Evolutionary conservation across 805 yeast species (phyloP).

Genomic region (Nakazawaea wyomingensis): DNA sequence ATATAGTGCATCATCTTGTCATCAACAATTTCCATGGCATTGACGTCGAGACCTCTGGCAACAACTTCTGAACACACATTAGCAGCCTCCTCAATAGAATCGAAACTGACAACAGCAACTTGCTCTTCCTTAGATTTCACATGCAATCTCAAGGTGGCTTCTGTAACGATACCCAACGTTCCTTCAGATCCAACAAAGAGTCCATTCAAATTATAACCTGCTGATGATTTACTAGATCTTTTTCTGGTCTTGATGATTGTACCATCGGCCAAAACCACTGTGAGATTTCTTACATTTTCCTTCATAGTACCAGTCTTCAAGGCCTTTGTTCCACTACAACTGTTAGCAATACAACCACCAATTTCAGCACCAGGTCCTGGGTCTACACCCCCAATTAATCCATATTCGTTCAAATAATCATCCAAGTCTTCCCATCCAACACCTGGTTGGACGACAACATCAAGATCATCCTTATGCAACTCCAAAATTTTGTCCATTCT

Average conservation of each 20-base stretch:
- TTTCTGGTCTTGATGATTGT: constrained; percentile 69
- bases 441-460: constrained; percentile 75
- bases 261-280: constrained; percentile 84
- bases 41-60: constrained; percentile 62
- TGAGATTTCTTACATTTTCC: constrained; percentile 68
- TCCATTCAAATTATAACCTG: constrained; percentile 78
- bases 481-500: constrained; percentile 58
- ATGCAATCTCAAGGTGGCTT: constrained; percentile 59
- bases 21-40: constrained; percentile 78
- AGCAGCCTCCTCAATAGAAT: constrained; percentile 62
- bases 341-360: constrained; percentile 82
- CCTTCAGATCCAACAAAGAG: constrained; percentile 83
- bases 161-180: constrained; percentile 68
- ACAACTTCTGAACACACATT: constrained; percentile 62
- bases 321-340: constrained; percentile 82
- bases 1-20: constrained; percentile 69
- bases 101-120: constrained; percentile 74
- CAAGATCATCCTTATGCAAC: constrained; percentile 66
- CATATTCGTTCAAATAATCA: constrained; percentile 47
- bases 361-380: constrained; percentile 87
- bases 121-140: constrained; percentile 58
- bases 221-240: constrained; percentile 75
- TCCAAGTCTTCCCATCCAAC: constrained; percentile 78
- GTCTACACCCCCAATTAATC: constrained; percentile 75
- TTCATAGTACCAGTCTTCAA: constrained; percentile 81